Base-by-base conservation (phyloP, 305 asterid genomes). In the Solanum hybrid region DNA sequence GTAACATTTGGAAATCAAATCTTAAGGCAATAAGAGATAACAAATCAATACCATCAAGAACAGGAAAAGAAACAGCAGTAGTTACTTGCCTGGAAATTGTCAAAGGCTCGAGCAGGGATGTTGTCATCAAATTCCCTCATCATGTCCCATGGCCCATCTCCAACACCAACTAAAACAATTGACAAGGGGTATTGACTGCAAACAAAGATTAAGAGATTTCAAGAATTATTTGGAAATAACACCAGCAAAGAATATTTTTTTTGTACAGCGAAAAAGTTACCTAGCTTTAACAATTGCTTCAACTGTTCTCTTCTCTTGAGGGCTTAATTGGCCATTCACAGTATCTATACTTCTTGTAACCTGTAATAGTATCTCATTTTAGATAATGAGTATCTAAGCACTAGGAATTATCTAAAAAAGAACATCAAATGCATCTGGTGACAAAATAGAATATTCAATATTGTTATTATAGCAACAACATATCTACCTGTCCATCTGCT, bases 101-200 rank as follows among this genome's bases (percentile, higher is more conserved):
- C 99, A 10, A 97, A 97, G 79, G 96, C 97, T 14, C 98, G 98
- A 92, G 99, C 93, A 79, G 99, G 99, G 86, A 97, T 97, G 89
- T 97, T 97, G 86, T 97, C 99, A 89, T 97, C 99, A 86, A 97
- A 97, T 90, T 97, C 99, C 92, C 90, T 95, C 99, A 97, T 97
- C 98, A 96, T 97, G 91, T 97, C 99, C 99, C 99, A 97, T 1
- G 99, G 99, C 85, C 99, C 99, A 89, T 96, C 99, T 76, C 99
- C 99, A 91, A 97, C 99, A 51, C 99, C 99, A 86, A 97, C 99
- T 91, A 97, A 92, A 88, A 97, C 79, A 90, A 97, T 97, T 69
- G 98, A 97, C 91, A 97, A 90, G 31, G 99, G 98, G 89, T 95
- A 96, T 90, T 96, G 92, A 91, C 99, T 97, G 94, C 85, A 91